Base-by-base conservation (phyloP, 2,329 filamentous ascomycete genomes). In the Stromatinia cepivora region DNA sequence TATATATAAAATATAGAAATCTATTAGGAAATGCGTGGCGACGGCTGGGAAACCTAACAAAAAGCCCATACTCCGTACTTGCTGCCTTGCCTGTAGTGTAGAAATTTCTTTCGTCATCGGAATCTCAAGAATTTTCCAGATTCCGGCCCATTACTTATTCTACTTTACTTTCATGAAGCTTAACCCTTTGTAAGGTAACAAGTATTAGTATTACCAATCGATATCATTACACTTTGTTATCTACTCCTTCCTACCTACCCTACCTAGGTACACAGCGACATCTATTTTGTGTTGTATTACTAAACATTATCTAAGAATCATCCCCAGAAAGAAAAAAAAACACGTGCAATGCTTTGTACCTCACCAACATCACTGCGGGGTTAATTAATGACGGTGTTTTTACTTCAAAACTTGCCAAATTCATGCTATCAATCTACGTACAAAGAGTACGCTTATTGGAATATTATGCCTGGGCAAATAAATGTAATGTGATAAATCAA, bases 91-190 rank as follows among this genome's bases (percentile, higher is more conserved):
- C 5, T 54, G 1, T 15, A 8, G 34, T 0, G 11, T 1, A 50
- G 4, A 36, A 36, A 56, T 9, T 22, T 56, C 31, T 56, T 56
- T 56, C 53, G 53, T 56, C 54, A 57, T 57, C 54, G 54, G 31
- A 57, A 57, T 15, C 3, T 57, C 54, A n/a, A n/a, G 54, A 57
- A 57, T 57, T 57, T 36, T 34, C 46, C 54, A 57, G 54, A 36
- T 57, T 57, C 54, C 54, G 54, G 13, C 20, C n/a, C 9, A 5
- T 52, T 28, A 25, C 10, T 5, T 25, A 50, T 25, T 11, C 10
- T 15, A 53, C 25, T 6, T 56, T 4, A 22, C 53, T 39, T 39
- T 39, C 39, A 39, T 13, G 31, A 56, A 56, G 53, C 53, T 56
- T 13, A 28, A 3, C 52, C 17, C 53, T 17, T 34, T 56, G 31